These are phyloP conservation scores for Penicillium cinerascens DNA, from an alignment of 495 filamentous ascomycete genomes.

Conservation along the genomic window DNA sequence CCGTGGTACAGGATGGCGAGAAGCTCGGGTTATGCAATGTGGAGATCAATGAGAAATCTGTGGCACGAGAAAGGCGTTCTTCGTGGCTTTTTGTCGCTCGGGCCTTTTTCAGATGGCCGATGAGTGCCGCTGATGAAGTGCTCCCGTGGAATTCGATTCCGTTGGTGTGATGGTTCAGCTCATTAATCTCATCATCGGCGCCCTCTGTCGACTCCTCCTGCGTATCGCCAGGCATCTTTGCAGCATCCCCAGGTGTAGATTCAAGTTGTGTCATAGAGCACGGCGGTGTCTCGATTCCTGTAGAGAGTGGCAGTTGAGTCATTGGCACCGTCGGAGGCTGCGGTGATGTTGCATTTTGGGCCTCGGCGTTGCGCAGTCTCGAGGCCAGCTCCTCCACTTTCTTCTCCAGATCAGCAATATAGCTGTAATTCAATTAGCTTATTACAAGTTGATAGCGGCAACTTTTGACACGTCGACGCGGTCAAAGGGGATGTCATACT, in stretches of 20 bases:
- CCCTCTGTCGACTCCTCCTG: slow-evolving; percentile 27
- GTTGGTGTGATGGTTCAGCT: slow-evolving; percentile 40
- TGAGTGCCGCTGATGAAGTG: slow-evolving; percentile 35
- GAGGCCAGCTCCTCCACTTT: slow-evolving; percentile 35
- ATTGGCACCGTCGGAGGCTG: slow-evolving; percentile 5
- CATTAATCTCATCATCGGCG: slow-evolving; percentile 32
- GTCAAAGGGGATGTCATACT: slow-evolving; percentile 12
- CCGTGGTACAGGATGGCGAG: slow-evolving; percentile 27
- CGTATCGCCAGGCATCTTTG: slow-evolving; percentile 9
- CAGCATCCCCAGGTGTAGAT: slow-evolving; percentile 24
- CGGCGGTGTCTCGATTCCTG: slow-evolving; percentile 24
- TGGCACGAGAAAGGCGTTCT: slow-evolving; percentile 4
- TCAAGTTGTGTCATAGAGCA: slow-evolving; percentile 26
- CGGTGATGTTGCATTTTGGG: slow-evolving; percentile 12
- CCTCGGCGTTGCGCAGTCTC: slow-evolving; percentile 28
- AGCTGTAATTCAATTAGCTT: slow-evolving; percentile 20
- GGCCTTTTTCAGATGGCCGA: slow-evolving; percentile 34
- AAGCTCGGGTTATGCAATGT: slow-evolving; percentile 40
- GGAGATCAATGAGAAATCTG: slow-evolving; percentile 34
- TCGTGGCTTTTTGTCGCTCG: slow-evolving; percentile 23
- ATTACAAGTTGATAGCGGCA: not conserved
- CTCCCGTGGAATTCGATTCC: slow-evolving; percentile 41
- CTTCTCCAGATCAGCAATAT: slow-evolving; percentile 36
- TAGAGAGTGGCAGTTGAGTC: slow-evolving; percentile 1
- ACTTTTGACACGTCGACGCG: not conserved